Conservation (phyloP, 306 rosid species). For the Cercis canadensis region DNA sequence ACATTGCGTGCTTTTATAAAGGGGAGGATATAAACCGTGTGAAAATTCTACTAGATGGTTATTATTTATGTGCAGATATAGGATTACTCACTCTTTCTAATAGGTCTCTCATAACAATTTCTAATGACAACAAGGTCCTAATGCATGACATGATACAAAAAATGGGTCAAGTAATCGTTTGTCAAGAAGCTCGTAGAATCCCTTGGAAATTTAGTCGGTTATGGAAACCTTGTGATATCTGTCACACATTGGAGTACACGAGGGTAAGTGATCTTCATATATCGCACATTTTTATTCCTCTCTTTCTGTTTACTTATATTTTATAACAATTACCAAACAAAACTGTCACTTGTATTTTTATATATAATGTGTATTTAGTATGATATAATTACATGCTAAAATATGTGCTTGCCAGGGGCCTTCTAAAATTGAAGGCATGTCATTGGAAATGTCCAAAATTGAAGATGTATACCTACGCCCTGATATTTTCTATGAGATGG, state of each 20-base stretch:
- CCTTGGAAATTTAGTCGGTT: neutral
- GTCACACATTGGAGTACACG: neutral
- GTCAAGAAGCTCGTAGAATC: neutral
- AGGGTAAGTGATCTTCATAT: neutral
- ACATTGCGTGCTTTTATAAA: neutral
- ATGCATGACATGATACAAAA: conserved; percentile 31
- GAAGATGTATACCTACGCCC: too few species aligned
- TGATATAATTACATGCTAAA: too few species aligned
- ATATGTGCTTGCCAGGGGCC: neutral
- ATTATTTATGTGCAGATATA: too few species aligned
- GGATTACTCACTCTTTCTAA: too few species aligned
- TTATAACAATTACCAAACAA: too few species aligned
- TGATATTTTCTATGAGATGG: neutral
- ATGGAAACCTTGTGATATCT: neutral
- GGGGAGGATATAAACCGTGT: neutral
- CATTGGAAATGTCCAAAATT: neutral
- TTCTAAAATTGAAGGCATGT: neutral
- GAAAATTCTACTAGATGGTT: neutral
- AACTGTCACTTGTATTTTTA: too few species aligned
- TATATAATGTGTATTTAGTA: too few species aligned
- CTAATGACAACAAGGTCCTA: neutral
- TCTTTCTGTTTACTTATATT: too few species aligned
- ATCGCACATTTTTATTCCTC: too few species aligned
- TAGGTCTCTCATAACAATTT: too few species aligned
- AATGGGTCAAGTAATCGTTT: neutral